Conservation (phyloP, 768 basidiomycete genomes). For the Auriculariales sp. region DNA sequence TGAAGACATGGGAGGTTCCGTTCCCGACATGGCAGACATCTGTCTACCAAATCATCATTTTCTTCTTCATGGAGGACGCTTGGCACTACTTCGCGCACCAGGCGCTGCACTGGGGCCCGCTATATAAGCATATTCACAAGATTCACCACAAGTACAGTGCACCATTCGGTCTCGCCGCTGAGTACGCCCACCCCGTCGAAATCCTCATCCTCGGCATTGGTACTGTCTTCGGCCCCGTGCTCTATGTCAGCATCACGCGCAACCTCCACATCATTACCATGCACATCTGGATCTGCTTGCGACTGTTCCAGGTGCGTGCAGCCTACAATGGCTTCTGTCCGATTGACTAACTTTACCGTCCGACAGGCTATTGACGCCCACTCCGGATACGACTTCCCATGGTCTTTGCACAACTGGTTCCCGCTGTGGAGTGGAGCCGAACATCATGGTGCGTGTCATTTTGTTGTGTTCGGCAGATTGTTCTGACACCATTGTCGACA, state of each 20-base stretch:
- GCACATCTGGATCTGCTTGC: conserved; percentile 84
- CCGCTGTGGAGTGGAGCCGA: conserved; percentile 98
- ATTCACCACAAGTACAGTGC: conserved; percentile 96
- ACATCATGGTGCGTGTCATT: too few relatives aligned
- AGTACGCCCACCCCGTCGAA: conserved; percentile 96
- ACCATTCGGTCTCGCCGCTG: conserved; percentile 92
- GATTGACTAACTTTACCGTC: too few relatives aligned
- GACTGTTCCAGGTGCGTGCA: conserved; percentile 85
- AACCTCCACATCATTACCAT: conserved; percentile 87
- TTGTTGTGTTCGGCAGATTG: too few relatives aligned
- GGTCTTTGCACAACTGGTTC: conserved; percentile 83
- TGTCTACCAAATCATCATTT: conserved; percentile 63
- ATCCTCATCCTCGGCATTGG: conserved; percentile 89
- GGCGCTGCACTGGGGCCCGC: conserved; percentile 65
- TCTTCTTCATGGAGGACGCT: conserved; percentile 93
- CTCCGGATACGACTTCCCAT: conserved; percentile 97
- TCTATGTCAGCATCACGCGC: conserved; percentile 65
- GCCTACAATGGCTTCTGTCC: too few relatives aligned
- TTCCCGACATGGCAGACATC: conserved; percentile 64
- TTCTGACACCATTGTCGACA: too few relatives aligned
- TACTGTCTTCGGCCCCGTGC: conserved; percentile 74
- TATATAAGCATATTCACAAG: conserved; percentile 93
- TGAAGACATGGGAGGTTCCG: conserved; percentile 87
- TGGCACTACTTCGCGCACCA: conserved; percentile 92
- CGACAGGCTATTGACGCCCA: conserved; percentile 80